Base-by-base conservation (phyloP, 2,329 filamentous ascomycete species). In the Neocatenulostroma microsporum region DNA sequence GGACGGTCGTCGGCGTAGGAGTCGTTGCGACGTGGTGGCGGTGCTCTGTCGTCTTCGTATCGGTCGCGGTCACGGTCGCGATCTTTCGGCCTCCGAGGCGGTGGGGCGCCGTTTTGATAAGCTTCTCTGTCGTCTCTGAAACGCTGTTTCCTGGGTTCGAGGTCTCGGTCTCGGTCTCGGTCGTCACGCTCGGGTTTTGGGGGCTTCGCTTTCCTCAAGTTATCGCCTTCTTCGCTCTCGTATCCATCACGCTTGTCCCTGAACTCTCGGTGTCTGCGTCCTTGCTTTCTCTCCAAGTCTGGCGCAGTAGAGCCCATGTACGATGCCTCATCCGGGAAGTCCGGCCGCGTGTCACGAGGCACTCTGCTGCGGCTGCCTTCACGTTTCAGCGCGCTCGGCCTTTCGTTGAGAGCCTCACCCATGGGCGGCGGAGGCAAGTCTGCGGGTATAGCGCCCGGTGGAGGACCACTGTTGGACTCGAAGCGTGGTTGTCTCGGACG, bases 151-250 rank as follows among this genome's bases (percentile, higher is more conserved):
- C 18, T 21, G 14, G 20, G 26, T 24, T 19, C 18, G 15, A 30
- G 48, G 29, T 36, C 40, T n/a, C 27, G 27, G 27, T 37, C 34
- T 5, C 34, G 13, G 14, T 31, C 34, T 14, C 14, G 12, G n/a
- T 15, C 8, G 14, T 9, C n/a, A 30, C 15, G 26, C 15, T 15
- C 28, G 25, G 30, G 26, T 26, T 31, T 30, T 26, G 34, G 41
- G 37, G 39, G 41, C 37, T 45, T 42, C 35, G 41, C 45, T 20
- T 31, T 45, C 30, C 46, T 43, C 41, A 54, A 49, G 28, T 36
- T 41, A 33, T 61, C 58, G 14, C 58, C 58, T 34, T 61, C 58
- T 30, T 61, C 58, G 30, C 49, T 54, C 39, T 58, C 56, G 44
- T 61, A 61, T 12, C 56, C 57, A 43, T 60, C 54, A 26, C 58